phyloP scores from a whole-genome alignment of 1,284 basidiomycete genomes.

The Puccinia hordei region DNA sequence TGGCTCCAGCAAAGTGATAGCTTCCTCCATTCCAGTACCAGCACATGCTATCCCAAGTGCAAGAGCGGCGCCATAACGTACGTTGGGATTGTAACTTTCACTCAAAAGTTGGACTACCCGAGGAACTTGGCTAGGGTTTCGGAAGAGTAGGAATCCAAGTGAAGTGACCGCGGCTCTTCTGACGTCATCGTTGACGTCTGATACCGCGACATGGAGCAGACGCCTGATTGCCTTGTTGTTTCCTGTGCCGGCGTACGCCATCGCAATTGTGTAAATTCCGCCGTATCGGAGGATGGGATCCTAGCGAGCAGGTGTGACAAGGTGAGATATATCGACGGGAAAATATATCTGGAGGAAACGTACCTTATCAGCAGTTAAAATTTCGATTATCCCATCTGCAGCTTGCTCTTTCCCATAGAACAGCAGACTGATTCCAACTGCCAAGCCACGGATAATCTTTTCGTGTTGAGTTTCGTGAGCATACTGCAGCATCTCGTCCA shows the following conservation, averaged over 20 bases:
- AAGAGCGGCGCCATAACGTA: conserved; percentile 89
- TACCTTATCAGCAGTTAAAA: conserved; percentile 81
- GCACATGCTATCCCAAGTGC: conserved; percentile 93
- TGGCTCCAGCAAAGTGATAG: conserved; percentile 88
- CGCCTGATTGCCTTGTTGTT: conserved; percentile 88
- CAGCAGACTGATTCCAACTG: conserved; percentile 84
- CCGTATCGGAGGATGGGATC: conserved; percentile 93
- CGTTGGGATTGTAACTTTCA: conserved; percentile 98
- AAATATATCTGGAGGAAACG: conserved; percentile 51
- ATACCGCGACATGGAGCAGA: conserved; percentile 89
- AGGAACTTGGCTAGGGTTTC: conserved; percentile 89
- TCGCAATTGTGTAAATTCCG: conserved; percentile 88
- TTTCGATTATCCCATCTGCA: conserved; percentile 75
- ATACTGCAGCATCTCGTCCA: conserved; percentile 90
- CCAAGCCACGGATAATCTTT: conserved; percentile 93
- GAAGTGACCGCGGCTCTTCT: conserved; percentile 89
- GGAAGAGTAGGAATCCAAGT: conserved; percentile 90
- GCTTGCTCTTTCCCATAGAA: conserved; percentile 87
- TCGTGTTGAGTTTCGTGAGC: conserved; percentile 94
- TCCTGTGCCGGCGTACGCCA: conserved; percentile 91
- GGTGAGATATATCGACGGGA: neutral
- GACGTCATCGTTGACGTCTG: conserved; percentile 94
- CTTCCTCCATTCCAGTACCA: conserved; percentile 91
- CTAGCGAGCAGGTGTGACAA: conserved; percentile 62
- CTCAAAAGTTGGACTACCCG: conserved; percentile 90